Base-by-base conservation (phyloP, 345 rosid genomes). In the Eutrema japonicum region DNA sequence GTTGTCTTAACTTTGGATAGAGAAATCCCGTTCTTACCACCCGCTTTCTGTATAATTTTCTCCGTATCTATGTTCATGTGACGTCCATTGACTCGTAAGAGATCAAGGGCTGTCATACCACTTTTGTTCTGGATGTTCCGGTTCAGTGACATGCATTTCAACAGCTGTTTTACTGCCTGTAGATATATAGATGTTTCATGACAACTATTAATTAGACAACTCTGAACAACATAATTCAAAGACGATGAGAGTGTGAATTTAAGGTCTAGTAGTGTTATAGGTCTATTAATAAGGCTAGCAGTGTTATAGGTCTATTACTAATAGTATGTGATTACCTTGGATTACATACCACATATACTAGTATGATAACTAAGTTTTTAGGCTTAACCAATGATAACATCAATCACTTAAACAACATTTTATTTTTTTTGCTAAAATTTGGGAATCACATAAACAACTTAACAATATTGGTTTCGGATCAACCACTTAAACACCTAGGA, bases 141-240 rank as follows among this genome's bases (percentile, higher is more conserved):
- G 43, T 66, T n/a, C 55, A 63, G 63, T 43, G 47, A 12, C 70
- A 55, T 38, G 54, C 53, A 65, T 43, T 66, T 54, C 8, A 27
- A 27, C 49, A 82, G 5, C 46, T 64, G 14, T 30, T 42, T 69
- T 14, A 76, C 48, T 61, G 26, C 58, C 84, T 82, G 68, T 52
- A 61, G 14, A 57, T 2, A 51, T 7, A 68, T 2, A 50, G 5
- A 53, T 18, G 8, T 14, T 49, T 14, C 16, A 67, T 10, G 29
- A 16, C 6, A 56, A 58, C 10, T 1, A 30, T 16, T n/a, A 8
- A 53, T 68, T 2, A 41, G 56, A 40, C 33, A 51, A 35, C 35
- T 65, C 3, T 18, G 4, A 36, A 35, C 41, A 6, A 40, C 4
- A 43, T 33, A 6, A 5, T 2, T 45, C 5, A 50, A 6, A 33